Percentiles rank a stretch among this genome's conserved stretches.
Conservation (phyloP, 73 alveolate species). For the Paraurostyla sp. region DNA sequence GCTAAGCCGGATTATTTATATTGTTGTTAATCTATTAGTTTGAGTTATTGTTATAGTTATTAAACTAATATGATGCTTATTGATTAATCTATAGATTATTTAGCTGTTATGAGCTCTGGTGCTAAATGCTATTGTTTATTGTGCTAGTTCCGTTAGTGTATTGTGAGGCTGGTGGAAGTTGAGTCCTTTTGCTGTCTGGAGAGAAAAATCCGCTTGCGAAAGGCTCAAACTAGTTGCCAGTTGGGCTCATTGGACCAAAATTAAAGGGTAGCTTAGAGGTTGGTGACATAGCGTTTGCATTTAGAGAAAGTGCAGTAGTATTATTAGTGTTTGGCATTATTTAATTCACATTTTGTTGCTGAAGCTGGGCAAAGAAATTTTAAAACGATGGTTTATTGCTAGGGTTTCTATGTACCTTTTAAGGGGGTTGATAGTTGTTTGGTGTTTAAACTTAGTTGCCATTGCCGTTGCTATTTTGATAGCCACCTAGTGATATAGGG, state of each 20-base stretch:
- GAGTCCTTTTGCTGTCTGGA: conserved; percentile 9
- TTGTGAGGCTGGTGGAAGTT: no score
- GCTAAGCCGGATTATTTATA: no score
- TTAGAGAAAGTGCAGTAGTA: background rate
- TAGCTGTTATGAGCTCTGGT: no score
- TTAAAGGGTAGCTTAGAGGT: background rate
- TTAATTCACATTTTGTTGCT: no score
- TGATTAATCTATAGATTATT: no score
- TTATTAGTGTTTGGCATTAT: background rate
- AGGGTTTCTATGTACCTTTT: background rate
- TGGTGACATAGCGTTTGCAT: background rate
- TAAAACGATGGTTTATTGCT: background rate
- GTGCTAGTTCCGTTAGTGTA: no score
- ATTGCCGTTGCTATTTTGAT: background rate
- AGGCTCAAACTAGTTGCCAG: background rate
- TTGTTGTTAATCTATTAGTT: no score
- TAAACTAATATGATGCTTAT: no score
- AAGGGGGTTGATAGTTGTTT: no score
- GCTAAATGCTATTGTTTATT: no score
- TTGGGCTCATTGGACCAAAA: conserved; percentile 31
- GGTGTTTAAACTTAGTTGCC: no score
- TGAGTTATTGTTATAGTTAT: no score
- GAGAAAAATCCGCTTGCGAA: conserved; percentile 7
- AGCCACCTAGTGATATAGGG: conserved; percentile 3
- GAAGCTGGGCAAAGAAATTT: conserved; percentile 1